Evolutionary conservation across 495 filamentous ascomycete species (phyloP).

Genomic region (Penicillium argentinense): DNA sequence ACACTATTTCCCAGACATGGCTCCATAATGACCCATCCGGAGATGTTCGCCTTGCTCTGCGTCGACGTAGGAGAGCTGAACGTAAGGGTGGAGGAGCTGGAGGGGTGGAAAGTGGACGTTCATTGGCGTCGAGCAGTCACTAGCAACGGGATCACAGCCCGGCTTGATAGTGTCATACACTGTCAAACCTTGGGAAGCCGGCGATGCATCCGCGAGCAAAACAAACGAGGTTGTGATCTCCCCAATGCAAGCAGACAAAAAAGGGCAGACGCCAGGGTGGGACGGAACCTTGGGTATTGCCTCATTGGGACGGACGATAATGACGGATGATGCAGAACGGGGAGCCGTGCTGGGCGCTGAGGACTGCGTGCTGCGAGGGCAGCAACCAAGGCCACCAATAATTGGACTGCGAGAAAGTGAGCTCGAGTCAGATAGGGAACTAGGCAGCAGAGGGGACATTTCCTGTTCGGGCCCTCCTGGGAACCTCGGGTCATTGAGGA

Average conservation of each 20-base stretch:
- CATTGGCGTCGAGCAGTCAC: slow-evolving; percentile 10
- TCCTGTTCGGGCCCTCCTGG: too few relatives aligned
- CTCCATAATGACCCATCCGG: neutral
- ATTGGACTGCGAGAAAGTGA: too few relatives aligned
- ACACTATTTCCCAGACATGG: neutral
- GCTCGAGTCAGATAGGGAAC: too few relatives aligned
- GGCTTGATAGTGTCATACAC: slow-evolving; percentile 23
- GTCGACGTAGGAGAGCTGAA: neutral
- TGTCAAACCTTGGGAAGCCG: slow-evolving; percentile 1
- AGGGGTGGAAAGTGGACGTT: neutral
- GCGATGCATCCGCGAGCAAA: neutral
- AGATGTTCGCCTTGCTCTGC: neutral
- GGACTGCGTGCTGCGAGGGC: too few relatives aligned
- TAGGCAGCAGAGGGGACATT: too few relatives aligned
- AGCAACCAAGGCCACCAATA: too few relatives aligned
- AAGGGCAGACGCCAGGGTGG: neutral
- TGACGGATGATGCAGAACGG: neutral
- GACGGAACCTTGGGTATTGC: neutral
- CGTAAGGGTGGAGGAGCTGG: slow-evolving; percentile 9
- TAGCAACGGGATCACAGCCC: slow-evolving; percentile 8
- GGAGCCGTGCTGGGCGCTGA: too few relatives aligned
- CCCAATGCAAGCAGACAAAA: neutral
- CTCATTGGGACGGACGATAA: neutral
- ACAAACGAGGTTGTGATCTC: neutral
- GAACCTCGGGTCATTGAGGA: too few relatives aligned